These are phyloP conservation scores for Chlorophyllum brunneum DNA, from an alignment of 768 basidiomycete species.

Conservation along the genomic window DNA sequence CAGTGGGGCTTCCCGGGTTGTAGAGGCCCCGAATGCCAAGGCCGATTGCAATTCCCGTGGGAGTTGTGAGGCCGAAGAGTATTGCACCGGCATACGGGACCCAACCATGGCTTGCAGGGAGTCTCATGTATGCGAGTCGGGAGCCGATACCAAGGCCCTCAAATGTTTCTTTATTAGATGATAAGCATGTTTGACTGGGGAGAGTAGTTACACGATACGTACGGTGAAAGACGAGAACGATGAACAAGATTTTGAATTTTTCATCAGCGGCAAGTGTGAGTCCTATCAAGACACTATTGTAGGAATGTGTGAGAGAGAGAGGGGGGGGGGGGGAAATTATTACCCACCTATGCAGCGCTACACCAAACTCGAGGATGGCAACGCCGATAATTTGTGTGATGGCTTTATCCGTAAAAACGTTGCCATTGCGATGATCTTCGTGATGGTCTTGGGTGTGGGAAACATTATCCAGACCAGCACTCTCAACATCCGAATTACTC, in stretches of 20 bases:
- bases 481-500: conserved; percentile 25
- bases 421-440: conserved; percentile 11
- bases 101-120: conserved; percentile 51
- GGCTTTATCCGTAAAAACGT: conserved; percentile 36
- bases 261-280: conserved; percentile 88
- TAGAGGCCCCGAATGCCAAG: conserved; percentile 74
- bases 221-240: conserved; percentile 93
- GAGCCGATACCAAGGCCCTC: conserved; percentile 94
- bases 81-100: conserved; percentile 58
- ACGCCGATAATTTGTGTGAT: conserved; percentile 80
- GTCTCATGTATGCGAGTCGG: conserved; percentile 72
- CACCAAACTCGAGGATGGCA: conserved; percentile 92
- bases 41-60: conserved; percentile 84
- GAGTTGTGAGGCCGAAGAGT: conserved; percentile 76
- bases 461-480: conserved; percentile 7
- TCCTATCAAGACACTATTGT: conserved; percentile 72
- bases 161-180: conserved; percentile 64
- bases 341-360: conserved; percentile 71
- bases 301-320: not conserved
- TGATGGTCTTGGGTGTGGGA: conserved; percentile 22
- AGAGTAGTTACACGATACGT: conserved; percentile 28
- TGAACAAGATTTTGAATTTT: conserved; percentile 79
- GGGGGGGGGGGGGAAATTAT: not conserved
- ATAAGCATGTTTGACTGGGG: not conserved
- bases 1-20: conserved; percentile 73